Evolutionary conservation across 305 asterid genomes (phyloP).

Genomic region (Solanum hybrid): DNA sequence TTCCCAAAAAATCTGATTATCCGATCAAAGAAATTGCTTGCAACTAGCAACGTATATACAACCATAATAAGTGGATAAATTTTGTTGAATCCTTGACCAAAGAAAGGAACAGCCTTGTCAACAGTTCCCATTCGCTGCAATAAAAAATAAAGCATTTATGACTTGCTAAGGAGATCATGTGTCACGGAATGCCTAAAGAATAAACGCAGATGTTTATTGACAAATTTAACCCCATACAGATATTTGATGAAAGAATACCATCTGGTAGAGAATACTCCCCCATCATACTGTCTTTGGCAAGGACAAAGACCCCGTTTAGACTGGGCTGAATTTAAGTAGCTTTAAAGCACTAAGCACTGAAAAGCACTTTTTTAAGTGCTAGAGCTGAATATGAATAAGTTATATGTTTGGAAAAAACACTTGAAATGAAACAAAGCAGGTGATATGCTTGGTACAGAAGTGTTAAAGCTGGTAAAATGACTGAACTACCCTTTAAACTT

Average conservation of each 20-base stretch:
- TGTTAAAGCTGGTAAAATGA: not conserved
- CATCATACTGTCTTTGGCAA: not conserved
- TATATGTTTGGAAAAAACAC: not conserved
- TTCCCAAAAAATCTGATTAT: slow-evolving; percentile 81
- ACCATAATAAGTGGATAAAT: slow-evolving; percentile 98
- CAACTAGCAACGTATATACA: slow-evolving; percentile 78
- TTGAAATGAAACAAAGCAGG: not conserved
- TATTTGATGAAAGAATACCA: not conserved
- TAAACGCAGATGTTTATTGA: not conserved
- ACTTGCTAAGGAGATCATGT: not conserved
- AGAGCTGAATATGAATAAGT: not conserved
- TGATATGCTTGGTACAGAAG: not conserved
- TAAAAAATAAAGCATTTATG: slow-evolving; percentile 14
- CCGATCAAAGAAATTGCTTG: slow-evolving; percentile 86
- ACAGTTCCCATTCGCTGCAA: slow-evolving; percentile 93
- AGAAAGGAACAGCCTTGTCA: slow-evolving; percentile 84
- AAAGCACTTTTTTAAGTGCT: not conserved
- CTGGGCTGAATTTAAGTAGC: not conserved
- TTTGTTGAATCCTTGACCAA: slow-evolving; percentile 82
- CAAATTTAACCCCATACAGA: not conserved
- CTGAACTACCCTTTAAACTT: not conserved
- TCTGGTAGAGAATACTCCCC: not conserved
- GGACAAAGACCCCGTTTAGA: not conserved
- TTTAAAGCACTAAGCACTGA: not conserved
- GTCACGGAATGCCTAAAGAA: not conserved